Evolutionary conservation across 495 filamentous ascomycete genomes (phyloP).

Genomic region (Neurospora sp.): DNA sequence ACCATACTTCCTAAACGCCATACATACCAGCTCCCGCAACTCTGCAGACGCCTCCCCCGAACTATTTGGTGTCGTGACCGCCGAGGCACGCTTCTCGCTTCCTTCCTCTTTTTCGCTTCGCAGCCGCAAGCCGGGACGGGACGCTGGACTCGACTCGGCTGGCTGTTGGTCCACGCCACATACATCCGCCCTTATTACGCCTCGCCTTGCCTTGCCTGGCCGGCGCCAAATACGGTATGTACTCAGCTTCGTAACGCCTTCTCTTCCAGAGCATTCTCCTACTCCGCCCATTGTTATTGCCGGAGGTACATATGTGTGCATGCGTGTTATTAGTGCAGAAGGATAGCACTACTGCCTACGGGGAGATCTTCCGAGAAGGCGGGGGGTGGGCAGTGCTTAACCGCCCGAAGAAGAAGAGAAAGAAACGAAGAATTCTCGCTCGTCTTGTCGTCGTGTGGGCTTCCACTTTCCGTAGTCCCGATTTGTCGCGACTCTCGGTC

Average conservation of each 20-base stretch:
- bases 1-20: too few species aligned
- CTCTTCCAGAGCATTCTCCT: neutral
- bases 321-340: too few species aligned
- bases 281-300: neutral
- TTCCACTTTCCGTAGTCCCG: neutral
- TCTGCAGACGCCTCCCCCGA: neutral
- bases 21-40: neutral
- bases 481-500: neutral
- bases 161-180: neutral
- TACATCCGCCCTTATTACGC: neutral
- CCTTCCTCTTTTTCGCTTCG: neutral
- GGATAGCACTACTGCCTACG: neutral
- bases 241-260: neutral
- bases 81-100: neutral
- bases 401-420: neutral
- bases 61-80: neutral
- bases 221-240: neutral
- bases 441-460: neutral
- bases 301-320: neutral
- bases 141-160: neutral
- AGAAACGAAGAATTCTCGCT: neutral
- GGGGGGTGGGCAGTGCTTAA: neutral
- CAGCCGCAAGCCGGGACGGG: neutral
- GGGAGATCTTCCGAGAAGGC: neutral
- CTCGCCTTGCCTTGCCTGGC: too few species aligned